phyloP scores from a whole-genome alignment of 1,284 basidiomycete genomes.

The Boletus albobrunnescens region DNA sequence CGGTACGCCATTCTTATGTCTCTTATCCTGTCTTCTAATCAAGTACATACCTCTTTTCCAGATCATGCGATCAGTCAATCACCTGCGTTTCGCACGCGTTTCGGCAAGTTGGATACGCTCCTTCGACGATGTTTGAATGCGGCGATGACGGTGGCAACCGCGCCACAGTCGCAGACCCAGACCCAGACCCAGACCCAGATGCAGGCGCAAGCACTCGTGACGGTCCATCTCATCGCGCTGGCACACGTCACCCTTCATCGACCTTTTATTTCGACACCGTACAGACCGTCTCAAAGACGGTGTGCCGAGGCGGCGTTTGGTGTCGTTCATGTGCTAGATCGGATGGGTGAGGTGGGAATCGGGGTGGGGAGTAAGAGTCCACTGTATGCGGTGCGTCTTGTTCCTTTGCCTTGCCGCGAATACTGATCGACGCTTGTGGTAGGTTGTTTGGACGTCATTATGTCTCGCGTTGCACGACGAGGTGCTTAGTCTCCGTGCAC shows the following conservation, averaged over 20 bases:
- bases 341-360: conserved; percentile 1
- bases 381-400: conserved; percentile 16
- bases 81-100: conserved; percentile 22
- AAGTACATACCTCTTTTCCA: conserved; percentile 7
- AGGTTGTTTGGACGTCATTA: conserved; percentile 26
- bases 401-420: background rate
- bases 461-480: conserved; percentile 25
- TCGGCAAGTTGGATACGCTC: conserved; percentile 34
- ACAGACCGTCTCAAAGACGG: conserved; percentile 26
- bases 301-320: conserved; percentile 27
- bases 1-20: conserved; percentile 22
- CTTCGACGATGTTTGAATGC: conserved; percentile 32
- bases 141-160: conserved; percentile 8
- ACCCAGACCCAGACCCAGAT: conserved; percentile 20
- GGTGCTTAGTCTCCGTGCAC: conserved; percentile 14
- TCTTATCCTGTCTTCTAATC: background rate
- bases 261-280: conserved; percentile 22
- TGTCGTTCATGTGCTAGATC: conserved; percentile 17
- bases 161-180: conserved; percentile 20
- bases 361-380: conserved; percentile 12
- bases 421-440: background rate
- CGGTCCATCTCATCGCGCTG: conserved; percentile 29
- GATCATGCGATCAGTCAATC: conserved; percentile 23
- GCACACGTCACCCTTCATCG: conserved; percentile 39
- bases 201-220: conserved; percentile 10